These are phyloP conservation scores for Paramyrothecium roridum DNA, from an alignment of 2,329 filamentous ascomycete genomes.

Conservation along the genomic window DNA sequence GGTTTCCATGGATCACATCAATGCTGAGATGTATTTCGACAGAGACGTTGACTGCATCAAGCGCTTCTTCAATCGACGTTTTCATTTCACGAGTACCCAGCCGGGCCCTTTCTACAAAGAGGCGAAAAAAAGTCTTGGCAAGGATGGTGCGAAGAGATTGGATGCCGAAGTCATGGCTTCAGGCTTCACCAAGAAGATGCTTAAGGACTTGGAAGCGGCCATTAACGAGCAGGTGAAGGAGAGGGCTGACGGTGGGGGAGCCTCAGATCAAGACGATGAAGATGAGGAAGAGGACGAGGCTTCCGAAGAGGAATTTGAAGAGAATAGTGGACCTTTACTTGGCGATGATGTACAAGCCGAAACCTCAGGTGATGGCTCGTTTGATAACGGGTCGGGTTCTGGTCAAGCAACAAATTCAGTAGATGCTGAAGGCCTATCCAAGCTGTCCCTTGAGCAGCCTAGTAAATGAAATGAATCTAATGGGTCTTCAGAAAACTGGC, in stretches of 20 bases:
- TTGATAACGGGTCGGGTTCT: slow-evolving; percentile 10
- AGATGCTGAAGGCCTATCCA: not conserved
- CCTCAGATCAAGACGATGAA: slow-evolving; percentile 21
- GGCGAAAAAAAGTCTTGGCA: slow-evolving; percentile 70
- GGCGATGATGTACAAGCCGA: slow-evolving; percentile 11
- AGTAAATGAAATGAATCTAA: no score
- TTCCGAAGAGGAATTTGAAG: slow-evolving; percentile 20
- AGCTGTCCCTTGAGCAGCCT: no score
- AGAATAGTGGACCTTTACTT: slow-evolving; percentile 12
- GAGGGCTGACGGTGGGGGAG: slow-evolving; percentile 28
- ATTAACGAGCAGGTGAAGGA: slow-evolving; percentile 73
- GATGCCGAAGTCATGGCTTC: slow-evolving; percentile 90
- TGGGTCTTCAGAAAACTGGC: no score
- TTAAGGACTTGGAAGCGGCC: slow-evolving; percentile 87
- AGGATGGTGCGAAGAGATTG: slow-evolving; percentile 64
- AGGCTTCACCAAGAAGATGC: slow-evolving; percentile 95
- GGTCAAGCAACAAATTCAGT: not conserved
- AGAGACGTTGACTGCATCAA: slow-evolving; percentile 95
- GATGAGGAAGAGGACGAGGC: slow-evolving; percentile 24
- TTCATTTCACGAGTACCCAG: slow-evolving; percentile 79
- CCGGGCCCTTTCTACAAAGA: slow-evolving; percentile 84
- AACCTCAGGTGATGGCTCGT: slow-evolving; percentile 12
- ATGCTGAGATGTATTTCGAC: slow-evolving; percentile 97
- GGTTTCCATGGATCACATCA: slow-evolving; percentile 89
- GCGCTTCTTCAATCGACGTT: slow-evolving; percentile 85